Base-by-base conservation (phyloP, 2,329 filamentous ascomycete genomes). In the Trichoderma cornu-damae region DNA sequence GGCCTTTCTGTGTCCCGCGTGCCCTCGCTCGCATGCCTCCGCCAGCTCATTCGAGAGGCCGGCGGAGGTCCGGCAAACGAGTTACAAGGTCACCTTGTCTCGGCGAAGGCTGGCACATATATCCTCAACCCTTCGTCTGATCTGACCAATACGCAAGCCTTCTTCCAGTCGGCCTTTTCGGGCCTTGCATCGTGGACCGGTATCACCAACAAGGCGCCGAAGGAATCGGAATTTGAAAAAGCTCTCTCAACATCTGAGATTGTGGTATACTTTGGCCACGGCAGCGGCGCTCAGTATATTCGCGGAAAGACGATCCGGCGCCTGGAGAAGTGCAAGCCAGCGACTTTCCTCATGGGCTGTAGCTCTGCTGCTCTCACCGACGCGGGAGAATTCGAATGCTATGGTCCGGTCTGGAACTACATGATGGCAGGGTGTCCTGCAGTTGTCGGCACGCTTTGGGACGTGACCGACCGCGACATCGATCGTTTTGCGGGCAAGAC, bases 401-500 rank as follows among this genome's bases (percentile, higher is more conserved):
- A 89, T 64, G 93, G 94, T 1, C 90, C 93, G 57, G 89, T 94
- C 22, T 85, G 92, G 75, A 91, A 92, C 65, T 97, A 97, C 73
- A 85, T 99, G 73, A 85, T 93, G 64, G 92, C 91, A 0, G 93
- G 90, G 1, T 85, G 82, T 64, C 91, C 90, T 3, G 91, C 93
- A 0, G 84, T 97, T 8, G 85, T 97, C 2, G 94, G 91, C 44
- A 96, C 92, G 14, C 78, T 99, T 35, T 99, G 94, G 94, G 94
- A 99, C 71, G 94, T 99, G 49, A 99, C 94, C 8, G 94, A 99
- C 70, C 89, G 89, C 66, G 94, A 99, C 70, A 96, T 96, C 70
- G 95, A 99, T 75, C 88, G 92, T 16, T 96, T 96, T 70, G 89
- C 92, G 0, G 84, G 87, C 32, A 79, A 81, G 24, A 77, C 88